Conservation (phyloP, 352 stramenopile species). For the Thalassiosira hispida region DNA sequence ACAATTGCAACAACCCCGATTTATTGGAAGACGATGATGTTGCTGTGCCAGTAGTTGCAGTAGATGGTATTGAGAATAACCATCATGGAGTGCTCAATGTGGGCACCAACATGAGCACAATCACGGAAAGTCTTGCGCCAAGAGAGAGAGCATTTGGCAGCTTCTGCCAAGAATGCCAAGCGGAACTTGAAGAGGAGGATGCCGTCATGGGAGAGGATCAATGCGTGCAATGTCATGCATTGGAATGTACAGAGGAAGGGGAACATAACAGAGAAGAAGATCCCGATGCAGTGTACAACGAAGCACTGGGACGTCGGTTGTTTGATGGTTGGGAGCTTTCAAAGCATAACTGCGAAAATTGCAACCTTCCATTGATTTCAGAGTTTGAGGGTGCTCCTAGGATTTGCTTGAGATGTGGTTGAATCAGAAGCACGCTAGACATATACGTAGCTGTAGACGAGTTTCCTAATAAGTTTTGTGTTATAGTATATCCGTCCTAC, state of each 20-base stretch:
- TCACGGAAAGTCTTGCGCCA: neutral
- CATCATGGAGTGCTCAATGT: conserved; percentile 23
- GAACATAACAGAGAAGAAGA: conserved; percentile 21
- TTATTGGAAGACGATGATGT: too few relatives aligned
- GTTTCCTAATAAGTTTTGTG: too few relatives aligned
- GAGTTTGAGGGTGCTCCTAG: conserved; percentile 18
- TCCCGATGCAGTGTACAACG: conserved; percentile 15
- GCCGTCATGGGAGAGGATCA: too few relatives aligned
- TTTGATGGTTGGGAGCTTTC: conserved; percentile 31
- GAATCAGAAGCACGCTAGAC: too few relatives aligned
- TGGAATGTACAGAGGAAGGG: neutral
- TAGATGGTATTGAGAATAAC: neutral
- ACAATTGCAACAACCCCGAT: too few relatives aligned
- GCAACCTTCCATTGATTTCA: conserved; percentile 30
- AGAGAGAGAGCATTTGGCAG: neutral
- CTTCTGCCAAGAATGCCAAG: neutral
- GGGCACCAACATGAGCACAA: conserved; percentile 24
- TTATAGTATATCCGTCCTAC: too few relatives aligned
- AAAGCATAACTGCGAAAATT: conserved; percentile 4
- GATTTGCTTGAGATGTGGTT: conserved; percentile 37
- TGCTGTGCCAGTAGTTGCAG: too few relatives aligned
- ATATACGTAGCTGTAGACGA: too few relatives aligned
- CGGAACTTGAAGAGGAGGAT: neutral
- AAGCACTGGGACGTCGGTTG: conserved; percentile 29
- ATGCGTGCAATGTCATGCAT: too few relatives aligned